These are phyloP conservation scores for Puccinia coronata DNA, from an alignment of 1,284 basidiomycete genomes.

Conservation along the genomic window DNA sequence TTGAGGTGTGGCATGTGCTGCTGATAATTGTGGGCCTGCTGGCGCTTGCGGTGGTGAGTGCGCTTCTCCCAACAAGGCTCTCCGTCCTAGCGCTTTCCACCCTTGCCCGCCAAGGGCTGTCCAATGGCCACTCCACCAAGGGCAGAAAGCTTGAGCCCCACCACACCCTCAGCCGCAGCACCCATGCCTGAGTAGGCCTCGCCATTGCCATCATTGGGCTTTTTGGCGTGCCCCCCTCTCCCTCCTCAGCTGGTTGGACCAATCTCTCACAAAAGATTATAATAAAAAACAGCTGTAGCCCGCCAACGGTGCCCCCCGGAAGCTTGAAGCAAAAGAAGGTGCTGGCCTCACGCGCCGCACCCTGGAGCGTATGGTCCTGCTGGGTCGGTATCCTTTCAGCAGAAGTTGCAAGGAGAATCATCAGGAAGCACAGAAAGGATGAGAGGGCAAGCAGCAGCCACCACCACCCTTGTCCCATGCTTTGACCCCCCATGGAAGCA, in stretches of 20 bases:
- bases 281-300: not conserved
- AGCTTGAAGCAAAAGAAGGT: slow-evolving; percentile 23
- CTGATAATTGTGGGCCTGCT: not conserved
- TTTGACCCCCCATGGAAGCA: too few species aligned
- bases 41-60: slow-evolving; percentile 3
- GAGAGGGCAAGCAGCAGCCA: not conserved
- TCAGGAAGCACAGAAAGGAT: not conserved
- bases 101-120: not conserved
- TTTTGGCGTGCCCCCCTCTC: slow-evolving; percentile 15
- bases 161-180: not conserved
- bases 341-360: not conserved
- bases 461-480: not conserved
- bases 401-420: not conserved
- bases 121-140: not conserved
- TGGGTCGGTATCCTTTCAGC: not conserved
- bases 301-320: slow-evolving; percentile 3
- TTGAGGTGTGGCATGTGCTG: slow-evolving; percentile 14
- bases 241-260: slow-evolving; percentile 27
- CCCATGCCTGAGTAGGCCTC: slow-evolving; percentile 31
- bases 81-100: not conserved
- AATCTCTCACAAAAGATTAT: not conserved
- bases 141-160: not conserved
- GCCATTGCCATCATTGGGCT: slow-evolving; percentile 9
- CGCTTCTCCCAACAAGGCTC: slow-evolving; percentile 13
- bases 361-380: not conserved